These are phyloP conservation scores for Podaxis mareebaensis DNA, from an alignment of 768 basidiomycete species.

Conservation along the genomic window DNA sequence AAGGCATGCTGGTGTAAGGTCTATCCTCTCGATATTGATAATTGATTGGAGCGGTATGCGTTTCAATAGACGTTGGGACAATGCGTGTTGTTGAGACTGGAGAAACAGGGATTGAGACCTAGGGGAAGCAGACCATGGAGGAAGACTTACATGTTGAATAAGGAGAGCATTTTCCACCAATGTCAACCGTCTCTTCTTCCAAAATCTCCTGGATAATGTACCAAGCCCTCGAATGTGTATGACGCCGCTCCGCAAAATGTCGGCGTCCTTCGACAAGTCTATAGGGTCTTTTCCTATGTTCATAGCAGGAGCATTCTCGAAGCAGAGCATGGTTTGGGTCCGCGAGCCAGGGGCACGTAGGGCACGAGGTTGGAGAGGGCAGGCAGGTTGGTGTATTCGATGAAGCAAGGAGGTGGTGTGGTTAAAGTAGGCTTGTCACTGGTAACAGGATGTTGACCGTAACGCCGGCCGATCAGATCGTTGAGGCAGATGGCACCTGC, in stretches of 20 bases:
- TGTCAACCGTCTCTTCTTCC: constrained; percentile 13
- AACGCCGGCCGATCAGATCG: constrained; percentile 17
- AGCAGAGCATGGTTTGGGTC: constrained; percentile 12
- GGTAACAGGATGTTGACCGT: constrained; percentile 3
- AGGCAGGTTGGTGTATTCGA: constrained; percentile 14
- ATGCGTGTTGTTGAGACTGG: constrained; percentile 1
- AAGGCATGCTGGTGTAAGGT: constrained; percentile 37
- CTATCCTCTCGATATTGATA: constrained; percentile 39
- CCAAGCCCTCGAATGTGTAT: constrained; percentile 10
- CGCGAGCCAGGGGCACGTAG: constrained; percentile 14
- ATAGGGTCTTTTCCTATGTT: constrained; percentile 14
- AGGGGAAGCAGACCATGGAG: background rate
- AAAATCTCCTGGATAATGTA: constrained; percentile 11
- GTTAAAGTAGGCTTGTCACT: constrained; percentile 16
- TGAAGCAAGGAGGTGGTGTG: constrained; percentile 14
- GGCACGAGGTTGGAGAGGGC: constrained; percentile 10
- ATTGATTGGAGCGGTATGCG: constrained; percentile 35
- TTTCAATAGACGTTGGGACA: constrained; percentile 13
- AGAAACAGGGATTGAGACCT: background rate
- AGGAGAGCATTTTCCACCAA: constrained; percentile 17
- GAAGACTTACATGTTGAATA: constrained; percentile 10
- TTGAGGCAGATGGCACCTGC: constrained; percentile 12
- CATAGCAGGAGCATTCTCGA: constrained; percentile 14
- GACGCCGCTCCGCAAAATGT: constrained; percentile 8
- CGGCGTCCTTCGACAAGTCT: constrained; percentile 14